Conservation (phyloP, 2,329 filamentous ascomycete genomes). For the Leptodontidium sp. region DNA sequence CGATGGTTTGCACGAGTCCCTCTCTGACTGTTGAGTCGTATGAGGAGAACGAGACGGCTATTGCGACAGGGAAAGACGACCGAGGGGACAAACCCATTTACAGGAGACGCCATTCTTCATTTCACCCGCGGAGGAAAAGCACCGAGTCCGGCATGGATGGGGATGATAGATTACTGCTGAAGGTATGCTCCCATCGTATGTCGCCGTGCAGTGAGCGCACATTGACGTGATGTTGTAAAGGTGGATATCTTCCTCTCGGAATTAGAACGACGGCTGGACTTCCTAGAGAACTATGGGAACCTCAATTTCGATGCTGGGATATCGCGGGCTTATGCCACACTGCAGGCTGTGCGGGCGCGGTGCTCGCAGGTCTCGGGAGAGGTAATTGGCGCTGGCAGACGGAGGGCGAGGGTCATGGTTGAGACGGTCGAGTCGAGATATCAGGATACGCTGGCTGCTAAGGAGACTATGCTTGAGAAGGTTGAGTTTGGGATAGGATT, state of each 20-base stretch:
- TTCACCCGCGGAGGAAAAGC: conserved; percentile 61
- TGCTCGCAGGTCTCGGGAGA: conserved; percentile 92
- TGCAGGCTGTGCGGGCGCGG: conserved; percentile 85
- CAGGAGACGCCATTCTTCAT: conserved; percentile 62
- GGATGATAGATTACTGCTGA: conserved; percentile 67
- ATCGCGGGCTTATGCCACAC: conserved; percentile 82
- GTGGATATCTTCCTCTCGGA: conserved; percentile 85
- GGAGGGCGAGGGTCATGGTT: conserved; percentile 86
- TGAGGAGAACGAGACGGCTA: conserved; percentile 37
- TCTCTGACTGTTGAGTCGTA: conserved; percentile 47
- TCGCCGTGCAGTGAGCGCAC: conserved; percentile 20
- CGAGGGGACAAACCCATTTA: conserved; percentile 37
- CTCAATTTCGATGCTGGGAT: conserved; percentile 84
- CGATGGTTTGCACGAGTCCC: conserved; percentile 45
- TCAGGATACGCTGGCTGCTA: conserved; percentile 82
- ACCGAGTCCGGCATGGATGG: conserved; percentile 68
- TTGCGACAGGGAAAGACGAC: conserved; percentile 35
- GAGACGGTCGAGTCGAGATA: conserved; percentile 91
- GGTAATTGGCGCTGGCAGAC: conserved; percentile 84
- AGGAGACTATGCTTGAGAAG: conserved; percentile 91
- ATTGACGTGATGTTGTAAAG: conserved; percentile 48
- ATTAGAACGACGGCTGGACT: conserved; percentile 84
- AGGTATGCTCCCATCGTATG: conserved; percentile 50
- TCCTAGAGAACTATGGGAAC: conserved; percentile 88
- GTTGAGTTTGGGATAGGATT: conserved; percentile 86